phyloP scores from a whole-genome alignment of 129 eudicot species.

The Heracleum sosnowskyi region DNA sequence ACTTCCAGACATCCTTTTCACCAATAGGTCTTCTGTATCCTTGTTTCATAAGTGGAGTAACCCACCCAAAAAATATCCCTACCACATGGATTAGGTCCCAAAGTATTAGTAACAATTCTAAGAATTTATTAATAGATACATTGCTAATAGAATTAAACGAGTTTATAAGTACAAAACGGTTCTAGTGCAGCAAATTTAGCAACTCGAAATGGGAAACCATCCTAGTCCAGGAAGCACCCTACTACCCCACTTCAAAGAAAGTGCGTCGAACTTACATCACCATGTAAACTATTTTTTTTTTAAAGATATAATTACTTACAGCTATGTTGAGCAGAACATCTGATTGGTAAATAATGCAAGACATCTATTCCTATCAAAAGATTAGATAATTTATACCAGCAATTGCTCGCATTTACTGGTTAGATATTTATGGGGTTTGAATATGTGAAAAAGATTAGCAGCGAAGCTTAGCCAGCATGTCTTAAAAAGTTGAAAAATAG shows the following conservation, averaged over 20 bases:
- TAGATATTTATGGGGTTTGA: neutral
- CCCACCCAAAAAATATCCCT: conserved; percentile 79
- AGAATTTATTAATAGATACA: neutral
- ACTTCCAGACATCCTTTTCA: conserved; percentile 89
- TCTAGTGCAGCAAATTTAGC: neutral
- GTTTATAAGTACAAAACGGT: neutral
- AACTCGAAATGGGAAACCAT: neutral
- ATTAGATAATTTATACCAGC: neutral
- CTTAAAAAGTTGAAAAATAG: too few species aligned
- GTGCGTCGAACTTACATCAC: neutral
- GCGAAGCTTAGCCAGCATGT: neutral
- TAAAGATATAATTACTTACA: neutral
- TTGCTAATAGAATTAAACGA: neutral
- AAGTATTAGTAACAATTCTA: conserved; percentile 15
- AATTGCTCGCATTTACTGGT: neutral
- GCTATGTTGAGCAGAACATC: neutral
- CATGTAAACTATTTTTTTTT: neutral
- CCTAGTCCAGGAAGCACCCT: neutral
- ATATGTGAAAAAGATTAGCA: neutral
- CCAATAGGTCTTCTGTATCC: conserved; percentile 81
- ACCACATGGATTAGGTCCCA: conserved; percentile 11
- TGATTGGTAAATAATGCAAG: neutral
- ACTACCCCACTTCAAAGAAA: neutral
- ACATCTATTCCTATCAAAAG: neutral
- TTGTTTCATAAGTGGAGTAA: conserved; percentile 77